Evolutionary conservation across 192 early-diverging fungal species (phyloP).

Genomic region (Coemansia sp.): DNA sequence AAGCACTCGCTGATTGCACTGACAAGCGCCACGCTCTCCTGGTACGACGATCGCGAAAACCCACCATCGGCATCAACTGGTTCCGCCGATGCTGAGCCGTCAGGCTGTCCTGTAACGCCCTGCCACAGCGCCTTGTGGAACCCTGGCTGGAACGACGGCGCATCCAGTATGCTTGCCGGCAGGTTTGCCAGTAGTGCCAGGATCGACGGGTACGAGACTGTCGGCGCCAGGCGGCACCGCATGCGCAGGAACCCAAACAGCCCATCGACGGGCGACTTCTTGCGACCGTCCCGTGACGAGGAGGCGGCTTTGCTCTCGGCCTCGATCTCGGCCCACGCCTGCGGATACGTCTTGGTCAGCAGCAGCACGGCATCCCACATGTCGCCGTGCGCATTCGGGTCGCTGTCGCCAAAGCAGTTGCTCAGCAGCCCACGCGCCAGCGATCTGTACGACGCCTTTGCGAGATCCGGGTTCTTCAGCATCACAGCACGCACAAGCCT

Average conservation of each 20-base stretch:
- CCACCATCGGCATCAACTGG: not conserved
- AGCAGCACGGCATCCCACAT: constrained; percentile 88
- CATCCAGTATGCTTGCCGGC: constrained; percentile 44
- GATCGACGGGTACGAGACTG: constrained; percentile 73
- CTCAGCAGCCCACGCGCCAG: constrained; percentile 62
- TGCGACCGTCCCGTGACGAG: constrained; percentile 9
- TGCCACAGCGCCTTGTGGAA: constrained; percentile 47
- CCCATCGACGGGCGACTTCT: constrained; percentile 57
- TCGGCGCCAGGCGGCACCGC: constrained; percentile 65
- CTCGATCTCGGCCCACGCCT: constrained; percentile 52
- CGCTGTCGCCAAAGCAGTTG: constrained; percentile 73
- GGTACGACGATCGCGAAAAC: constrained; percentile 13
- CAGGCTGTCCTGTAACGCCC: constrained; percentile 13
- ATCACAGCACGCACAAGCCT: constrained; percentile 31
- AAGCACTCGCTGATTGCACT: constrained; percentile 47
- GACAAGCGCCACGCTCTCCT: constrained; percentile 38
- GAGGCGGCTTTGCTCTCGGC: constrained; percentile 1
- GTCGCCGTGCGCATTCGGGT: constrained; percentile 67
- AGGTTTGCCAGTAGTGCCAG: constrained; percentile 69
- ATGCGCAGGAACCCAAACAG: constrained; percentile 69
- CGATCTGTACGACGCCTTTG: constrained; percentile 42
- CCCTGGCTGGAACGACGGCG: constrained; percentile 25
- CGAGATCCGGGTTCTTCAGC: constrained; percentile 44
- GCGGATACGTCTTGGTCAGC: constrained; percentile 68
- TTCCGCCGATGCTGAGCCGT: not conserved